Percentiles rank a stretch among this genome's conserved stretches.
Conservation (phyloP, 495 filamentous ascomycete genomes). For the Aspergillus heteromorphus region DNA sequence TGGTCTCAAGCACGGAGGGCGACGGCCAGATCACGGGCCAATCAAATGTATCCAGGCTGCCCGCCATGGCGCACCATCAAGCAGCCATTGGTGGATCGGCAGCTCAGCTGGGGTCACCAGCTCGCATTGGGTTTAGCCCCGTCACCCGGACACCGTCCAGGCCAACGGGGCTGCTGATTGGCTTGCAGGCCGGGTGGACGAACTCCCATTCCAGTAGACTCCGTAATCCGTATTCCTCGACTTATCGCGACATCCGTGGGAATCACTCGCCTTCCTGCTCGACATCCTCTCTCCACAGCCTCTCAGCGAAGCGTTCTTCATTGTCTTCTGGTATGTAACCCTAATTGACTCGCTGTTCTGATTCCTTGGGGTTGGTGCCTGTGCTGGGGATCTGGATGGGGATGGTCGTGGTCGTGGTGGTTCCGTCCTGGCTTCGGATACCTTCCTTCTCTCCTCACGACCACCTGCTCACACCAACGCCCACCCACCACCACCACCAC, state of each 20-base stretch:
- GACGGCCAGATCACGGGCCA: constrained; percentile 2
- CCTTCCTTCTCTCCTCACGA: neutral
- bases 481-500: constrained; percentile 1
- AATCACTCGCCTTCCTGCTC: neutral
- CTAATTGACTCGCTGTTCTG: neutral
- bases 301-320: neutral
- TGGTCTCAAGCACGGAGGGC: constrained; percentile 8
- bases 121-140: constrained; percentile 15
- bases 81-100: constrained; percentile 7
- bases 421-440: neutral
- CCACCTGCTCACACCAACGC: neutral
- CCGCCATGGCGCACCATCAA: neutral
- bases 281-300: neutral
- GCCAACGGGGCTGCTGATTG: constrained; percentile 3
- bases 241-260: neutral
- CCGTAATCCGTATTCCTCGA: neutral
- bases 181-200: constrained; percentile 6
- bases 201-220: constrained; percentile 5
- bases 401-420: neutral
- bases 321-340: constrained; percentile 12
- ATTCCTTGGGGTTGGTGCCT: neutral
- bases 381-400: no score
- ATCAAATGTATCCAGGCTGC: constrained; percentile 15
- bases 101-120: constrained; percentile 5
- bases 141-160: constrained; percentile 5